Evolutionary conservation across 176 grass and related monocot genomes (phyloP).

Genomic region (Hordeum vulgare): DNA sequence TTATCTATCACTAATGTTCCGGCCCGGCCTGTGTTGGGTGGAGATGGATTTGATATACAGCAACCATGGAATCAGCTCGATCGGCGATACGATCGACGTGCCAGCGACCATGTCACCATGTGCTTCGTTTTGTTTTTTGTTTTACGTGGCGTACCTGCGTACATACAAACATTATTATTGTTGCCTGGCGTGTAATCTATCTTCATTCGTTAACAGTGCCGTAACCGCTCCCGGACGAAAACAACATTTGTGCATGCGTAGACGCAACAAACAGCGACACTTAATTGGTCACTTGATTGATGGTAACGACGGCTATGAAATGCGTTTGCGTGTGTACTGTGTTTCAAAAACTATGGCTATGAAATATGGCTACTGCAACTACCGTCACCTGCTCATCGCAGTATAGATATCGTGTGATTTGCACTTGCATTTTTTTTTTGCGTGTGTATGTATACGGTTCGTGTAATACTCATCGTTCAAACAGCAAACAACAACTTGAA

Average conservation of each 20-base stretch:
- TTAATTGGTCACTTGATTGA: not conserved
- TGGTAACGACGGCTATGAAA: too few relatives aligned
- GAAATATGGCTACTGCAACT: too few relatives aligned
- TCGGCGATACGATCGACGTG: not conserved
- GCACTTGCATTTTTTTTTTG: too few relatives aligned
- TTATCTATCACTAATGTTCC: not conserved
- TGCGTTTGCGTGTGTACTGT: too few relatives aligned
- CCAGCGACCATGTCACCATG: not conserved
- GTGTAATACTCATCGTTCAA: too few relatives aligned
- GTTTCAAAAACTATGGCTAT: too few relatives aligned
- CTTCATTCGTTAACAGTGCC: not conserved
- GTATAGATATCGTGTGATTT: too few relatives aligned
- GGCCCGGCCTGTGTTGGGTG: not conserved
- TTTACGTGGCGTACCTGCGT: not conserved
- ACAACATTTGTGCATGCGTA: conserved; percentile 7
- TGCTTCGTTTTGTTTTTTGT: not conserved
- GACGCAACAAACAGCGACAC: not conserved
- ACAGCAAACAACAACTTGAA: too few relatives aligned
- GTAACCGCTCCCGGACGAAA: not conserved
- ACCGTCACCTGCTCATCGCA: too few relatives aligned
- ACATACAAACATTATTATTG: not conserved
- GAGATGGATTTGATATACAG: not conserved
- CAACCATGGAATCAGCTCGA: not conserved
- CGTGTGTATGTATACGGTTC: too few relatives aligned
- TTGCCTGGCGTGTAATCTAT: conserved; percentile 19